Evolutionary conservation across 306 rosid genomes (phyloP).

Genomic region (Trifolium subterraneum): DNA sequence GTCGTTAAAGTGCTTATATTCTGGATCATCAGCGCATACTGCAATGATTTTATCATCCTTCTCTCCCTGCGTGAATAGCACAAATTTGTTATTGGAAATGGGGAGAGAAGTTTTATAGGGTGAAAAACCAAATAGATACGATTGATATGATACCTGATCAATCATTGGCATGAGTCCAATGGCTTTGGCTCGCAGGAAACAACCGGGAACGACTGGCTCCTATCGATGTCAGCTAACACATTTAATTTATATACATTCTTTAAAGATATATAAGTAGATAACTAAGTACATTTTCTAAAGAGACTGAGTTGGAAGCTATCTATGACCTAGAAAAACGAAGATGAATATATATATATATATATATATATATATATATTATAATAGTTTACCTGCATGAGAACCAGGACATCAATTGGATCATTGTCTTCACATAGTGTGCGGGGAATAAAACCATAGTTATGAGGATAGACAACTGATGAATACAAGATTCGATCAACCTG

Average conservation of each 20-base stretch:
- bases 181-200: slow-evolving; percentile 92
- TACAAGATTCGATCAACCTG: slow-evolving; percentile 95
- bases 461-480: slow-evolving; percentile 93
- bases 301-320: no score
- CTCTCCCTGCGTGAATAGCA: slow-evolving; percentile 72
- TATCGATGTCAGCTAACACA: slow-evolving; percentile 34
- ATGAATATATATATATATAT: no score
- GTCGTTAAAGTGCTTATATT: slow-evolving; percentile 82
- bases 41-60: slow-evolving; percentile 99
- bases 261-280: neutral
- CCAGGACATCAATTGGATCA: slow-evolving; percentile 89
- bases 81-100: slow-evolving; percentile 4
- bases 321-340: no score
- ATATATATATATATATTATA: no score
- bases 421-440: slow-evolving; percentile 99
- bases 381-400: slow-evolving; percentile 85
- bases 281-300: neutral
- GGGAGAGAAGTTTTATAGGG: neutral
- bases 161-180: slow-evolving; percentile 99
- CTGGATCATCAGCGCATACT: slow-evolving; percentile 98
- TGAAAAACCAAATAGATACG: slow-evolving; percentile 5
- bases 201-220: slow-evolving; percentile 96
- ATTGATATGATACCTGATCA: slow-evolving; percentile 80
- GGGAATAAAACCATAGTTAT: slow-evolving; percentile 96
- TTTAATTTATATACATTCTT: neutral